phyloP scores from a whole-genome alignment of 2,329 filamentous ascomycete species.

The Fulvia fulva region DNA sequence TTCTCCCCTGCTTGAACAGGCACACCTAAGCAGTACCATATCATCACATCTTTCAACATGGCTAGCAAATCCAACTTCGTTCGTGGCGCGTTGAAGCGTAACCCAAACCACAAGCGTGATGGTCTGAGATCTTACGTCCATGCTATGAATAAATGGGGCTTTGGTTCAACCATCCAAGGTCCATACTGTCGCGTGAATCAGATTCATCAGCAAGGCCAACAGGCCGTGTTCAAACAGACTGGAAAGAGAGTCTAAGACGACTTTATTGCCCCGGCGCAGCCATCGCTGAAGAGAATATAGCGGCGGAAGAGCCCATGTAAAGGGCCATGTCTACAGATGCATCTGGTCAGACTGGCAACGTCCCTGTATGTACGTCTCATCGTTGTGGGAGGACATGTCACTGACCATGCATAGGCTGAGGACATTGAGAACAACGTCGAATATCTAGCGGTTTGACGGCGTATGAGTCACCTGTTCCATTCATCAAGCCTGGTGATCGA shows the following conservation, averaged over 20 bases:
- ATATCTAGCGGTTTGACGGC: slow-evolving; percentile 49
- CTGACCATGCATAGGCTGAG: slow-evolving; percentile 47
- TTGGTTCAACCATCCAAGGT: slow-evolving; percentile 59
- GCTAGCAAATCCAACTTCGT: slow-evolving; percentile 11
- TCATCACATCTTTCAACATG: not conserved
- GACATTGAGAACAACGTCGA: slow-evolving; percentile 65
- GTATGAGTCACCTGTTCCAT: slow-evolving; percentile 35
- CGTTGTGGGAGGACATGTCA: slow-evolving; percentile 38
- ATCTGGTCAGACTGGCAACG: slow-evolving; percentile 26
- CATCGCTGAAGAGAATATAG: not conserved
- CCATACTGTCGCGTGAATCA: slow-evolving; percentile 55
- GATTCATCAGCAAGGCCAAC: slow-evolving; percentile 47
- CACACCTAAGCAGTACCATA: not conserved
- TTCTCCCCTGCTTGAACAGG: not conserved
- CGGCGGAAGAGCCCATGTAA: slow-evolving; percentile 47
- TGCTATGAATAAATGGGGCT: slow-evolving; percentile 38
- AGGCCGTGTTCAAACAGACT: slow-evolving; percentile 32
- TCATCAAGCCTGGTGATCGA: slow-evolving; percentile 42
- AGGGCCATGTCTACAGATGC: slow-evolving; percentile 39
- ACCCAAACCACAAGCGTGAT: slow-evolving; percentile 27
- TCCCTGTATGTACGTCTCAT: slow-evolving; percentile 27
- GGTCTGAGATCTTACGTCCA: slow-evolving; percentile 32
- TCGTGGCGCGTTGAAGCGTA: slow-evolving; percentile 27
- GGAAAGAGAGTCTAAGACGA: slow-evolving; percentile 37
- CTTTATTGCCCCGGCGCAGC: not conserved